Percentiles rank a stretch among this genome's conserved stretches.
phyloP scores from a whole-genome alignment of 352 stramenopile genomes.

The Nothophytophthora sp. region DNA sequence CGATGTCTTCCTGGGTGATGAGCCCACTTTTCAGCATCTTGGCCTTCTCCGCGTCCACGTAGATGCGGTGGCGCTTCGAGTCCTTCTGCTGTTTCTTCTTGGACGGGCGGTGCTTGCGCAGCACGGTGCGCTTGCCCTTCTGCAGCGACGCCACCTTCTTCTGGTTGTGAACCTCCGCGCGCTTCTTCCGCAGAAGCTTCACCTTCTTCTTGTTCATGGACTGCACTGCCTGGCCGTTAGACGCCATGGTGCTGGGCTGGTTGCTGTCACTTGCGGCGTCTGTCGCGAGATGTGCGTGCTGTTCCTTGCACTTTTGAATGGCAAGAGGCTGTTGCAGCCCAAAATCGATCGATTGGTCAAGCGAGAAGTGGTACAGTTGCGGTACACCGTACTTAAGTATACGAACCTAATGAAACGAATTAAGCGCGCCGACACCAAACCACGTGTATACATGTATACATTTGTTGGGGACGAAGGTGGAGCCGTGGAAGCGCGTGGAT shows the following conservation, averaged over 20 bases:
- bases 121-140: constrained; percentile 52
- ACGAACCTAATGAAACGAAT: no score
- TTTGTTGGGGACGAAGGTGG: no score
- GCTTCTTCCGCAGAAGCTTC: constrained; percentile 87
- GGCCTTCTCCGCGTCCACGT: constrained; percentile 68
- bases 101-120: constrained; percentile 68
- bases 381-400: constrained; percentile 44
- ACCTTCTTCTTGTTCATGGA: constrained; percentile 89
- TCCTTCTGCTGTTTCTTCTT: constrained; percentile 91
- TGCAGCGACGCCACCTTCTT: constrained; percentile 74
- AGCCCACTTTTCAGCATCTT: constrained; percentile 80
- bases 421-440: no score
- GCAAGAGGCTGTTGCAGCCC: constrained; percentile 18
- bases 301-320: no score
- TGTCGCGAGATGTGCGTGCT: no score
- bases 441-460: no score
- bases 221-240: constrained; percentile 68
- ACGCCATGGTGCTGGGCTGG: constrained; percentile 29
- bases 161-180: constrained; percentile 68
- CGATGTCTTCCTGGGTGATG: constrained; percentile 83
- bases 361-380: constrained; percentile 32
- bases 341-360: constrained; percentile 22
- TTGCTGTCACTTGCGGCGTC: constrained; percentile 1
- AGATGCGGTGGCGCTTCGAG: constrained; percentile 74
- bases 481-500: no score